Base-by-base conservation (phyloP, 2,329 filamentous ascomycete genomes). In the Talaromyces sp. region DNA sequence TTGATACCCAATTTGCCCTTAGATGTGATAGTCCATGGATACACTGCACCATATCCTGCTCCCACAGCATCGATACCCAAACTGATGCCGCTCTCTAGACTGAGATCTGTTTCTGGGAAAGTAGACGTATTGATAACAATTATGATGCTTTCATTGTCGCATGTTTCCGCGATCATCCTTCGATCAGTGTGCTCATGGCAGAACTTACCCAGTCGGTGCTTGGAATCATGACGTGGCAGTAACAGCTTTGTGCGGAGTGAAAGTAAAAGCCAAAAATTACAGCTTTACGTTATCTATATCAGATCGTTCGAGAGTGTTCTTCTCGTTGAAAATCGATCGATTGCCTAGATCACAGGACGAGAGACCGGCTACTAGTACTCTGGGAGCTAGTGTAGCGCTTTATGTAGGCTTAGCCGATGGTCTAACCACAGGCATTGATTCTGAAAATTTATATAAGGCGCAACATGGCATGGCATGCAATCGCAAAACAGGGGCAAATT, bases 111-210 rank as follows among this genome's bases (percentile, higher is more conserved):
- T 73, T 81, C 39, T 76, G 81, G 7, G 68, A 78, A 9, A 67
- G 72, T 56, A 64, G 70, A 54, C 77, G 78, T 1, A 75, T 82
- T 14, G 74, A 77, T 1, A 66, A 74, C 8, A 71, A 74, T 5
- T 64, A 90, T 73, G 87, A 95, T 71, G 92, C 83, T 23, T 88
- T 96, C 65, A 83, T 97, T 0, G 84, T 97, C 2, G 92, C 92
- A 25, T 97, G 93, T 78, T 98, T 91, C 79, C 93, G 90, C 64
- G 86, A 89, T 0, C 92, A 97, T 72, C 87, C 89, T 0, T 83
- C 97, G 0, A 90, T 96, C 0, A 74, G 80, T 0, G 74, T 82
- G 55, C 77, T 96, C 16, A 82, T 81, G 64, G 66, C 76, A 65
- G 80, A 82, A 60, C 74, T 79, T 46, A 63, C 69, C 2, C 70